Conservation (phyloP, 2,329 filamentous ascomycete genomes). For the Thelonectria discophora region DNA sequence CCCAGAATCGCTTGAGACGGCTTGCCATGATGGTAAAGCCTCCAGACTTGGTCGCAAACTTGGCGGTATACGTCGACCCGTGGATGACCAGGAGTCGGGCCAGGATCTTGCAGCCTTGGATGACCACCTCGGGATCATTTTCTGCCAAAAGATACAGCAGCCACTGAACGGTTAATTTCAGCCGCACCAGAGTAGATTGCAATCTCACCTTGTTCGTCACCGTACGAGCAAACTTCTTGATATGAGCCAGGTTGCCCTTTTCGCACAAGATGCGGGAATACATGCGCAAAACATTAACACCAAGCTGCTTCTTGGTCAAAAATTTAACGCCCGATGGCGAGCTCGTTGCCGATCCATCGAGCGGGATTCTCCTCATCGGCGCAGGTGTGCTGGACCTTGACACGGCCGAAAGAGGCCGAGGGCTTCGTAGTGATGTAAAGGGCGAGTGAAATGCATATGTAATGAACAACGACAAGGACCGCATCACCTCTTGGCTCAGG, state of each 20-base stretch:
- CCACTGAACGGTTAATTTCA: slow-evolving; percentile 66
- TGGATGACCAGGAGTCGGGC: slow-evolving; percentile 85
- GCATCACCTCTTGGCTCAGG: slow-evolving; percentile 83
- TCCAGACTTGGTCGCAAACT: slow-evolving; percentile 84
- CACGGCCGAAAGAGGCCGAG: slow-evolving; percentile 53
- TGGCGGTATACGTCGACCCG: slow-evolving; percentile 81
- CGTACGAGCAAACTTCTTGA: slow-evolving; percentile 89
- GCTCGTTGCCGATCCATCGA: slow-evolving; percentile 46
- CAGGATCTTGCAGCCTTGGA: slow-evolving; percentile 83
- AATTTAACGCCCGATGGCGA: slow-evolving; percentile 47
- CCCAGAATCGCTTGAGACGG: slow-evolving; percentile 88
- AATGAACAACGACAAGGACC: slow-evolving; percentile 88
- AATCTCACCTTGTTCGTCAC: slow-evolving; percentile 86
- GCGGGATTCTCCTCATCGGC: slow-evolving; percentile 49
- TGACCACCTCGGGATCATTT: slow-evolving; percentile 82
- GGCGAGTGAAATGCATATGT: slow-evolving; percentile 85
- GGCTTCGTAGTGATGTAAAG: slow-evolving; percentile 59
- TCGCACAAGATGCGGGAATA: slow-evolving; percentile 83
- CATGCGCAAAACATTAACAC: slow-evolving; percentile 77
- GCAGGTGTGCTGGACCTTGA: slow-evolving; percentile 54
- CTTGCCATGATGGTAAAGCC: slow-evolving; percentile 88
- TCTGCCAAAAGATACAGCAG: slow-evolving; percentile 90
- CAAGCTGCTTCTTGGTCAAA: slow-evolving; percentile 74
- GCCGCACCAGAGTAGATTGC: too few species aligned
- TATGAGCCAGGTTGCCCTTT: slow-evolving; percentile 70